phyloP scores from a whole-genome alignment of 805 yeast genomes.

The Barnettozyma vustinii region DNA sequence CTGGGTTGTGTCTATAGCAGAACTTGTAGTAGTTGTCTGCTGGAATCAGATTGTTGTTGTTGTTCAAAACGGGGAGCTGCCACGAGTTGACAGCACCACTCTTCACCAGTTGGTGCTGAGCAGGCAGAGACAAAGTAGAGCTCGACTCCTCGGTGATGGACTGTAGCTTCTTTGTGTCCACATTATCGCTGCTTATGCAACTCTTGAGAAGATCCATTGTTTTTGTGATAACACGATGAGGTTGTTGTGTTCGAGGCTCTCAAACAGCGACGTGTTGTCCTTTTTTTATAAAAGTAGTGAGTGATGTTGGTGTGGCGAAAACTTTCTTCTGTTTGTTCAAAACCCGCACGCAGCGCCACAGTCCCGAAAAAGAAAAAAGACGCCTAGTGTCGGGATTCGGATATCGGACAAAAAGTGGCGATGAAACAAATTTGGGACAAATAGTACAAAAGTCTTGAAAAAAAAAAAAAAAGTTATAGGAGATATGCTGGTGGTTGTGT shows the following conservation, averaged over 20 bases:
- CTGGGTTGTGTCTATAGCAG: slow-evolving; percentile 94
- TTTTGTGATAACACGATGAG: not conserved
- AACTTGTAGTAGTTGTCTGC: slow-evolving; percentile 55
- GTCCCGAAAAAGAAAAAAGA: not conserved
- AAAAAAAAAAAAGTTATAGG: not conserved
- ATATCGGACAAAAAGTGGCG: no score
- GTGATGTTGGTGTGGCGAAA: not conserved
- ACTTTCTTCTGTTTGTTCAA: not conserved
- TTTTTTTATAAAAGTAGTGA: not conserved
- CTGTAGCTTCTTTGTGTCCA: not conserved
- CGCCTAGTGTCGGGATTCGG: no score
- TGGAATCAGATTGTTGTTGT: slow-evolving; percentile 17
- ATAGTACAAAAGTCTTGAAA: not conserved
- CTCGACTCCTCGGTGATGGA: not conserved
- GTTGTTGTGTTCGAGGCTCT: no score
- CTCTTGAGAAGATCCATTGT: slow-evolving; percentile 7
- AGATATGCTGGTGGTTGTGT: not conserved
- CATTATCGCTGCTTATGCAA: not conserved
- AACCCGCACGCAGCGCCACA: slow-evolving; percentile 1
- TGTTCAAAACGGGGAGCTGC: slow-evolving; percentile 3
- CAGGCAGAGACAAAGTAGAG: not conserved
- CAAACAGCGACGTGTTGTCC: not conserved
- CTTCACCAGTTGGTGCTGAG: not conserved
- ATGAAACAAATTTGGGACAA: not conserved
- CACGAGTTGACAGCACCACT: slow-evolving; percentile 6